Conservation (phyloP, 2,329 filamentous ascomycete genomes). For the Aspergillus glaucus region DNA sequence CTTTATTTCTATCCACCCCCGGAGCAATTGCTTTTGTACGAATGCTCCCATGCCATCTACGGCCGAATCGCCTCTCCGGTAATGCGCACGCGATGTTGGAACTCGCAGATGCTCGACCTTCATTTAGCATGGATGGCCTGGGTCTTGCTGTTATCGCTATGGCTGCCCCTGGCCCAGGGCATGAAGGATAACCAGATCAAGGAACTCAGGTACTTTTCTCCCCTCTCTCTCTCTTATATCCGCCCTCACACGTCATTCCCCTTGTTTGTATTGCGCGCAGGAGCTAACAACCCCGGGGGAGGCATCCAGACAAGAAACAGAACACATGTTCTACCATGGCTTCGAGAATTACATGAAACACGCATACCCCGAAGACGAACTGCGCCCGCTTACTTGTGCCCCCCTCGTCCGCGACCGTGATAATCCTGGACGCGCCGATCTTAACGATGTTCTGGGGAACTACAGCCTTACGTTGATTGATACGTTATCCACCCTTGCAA, state of each 20-base stretch:
- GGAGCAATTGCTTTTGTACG: background rate
- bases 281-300: background rate
- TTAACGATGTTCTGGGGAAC: conserved; percentile 95
- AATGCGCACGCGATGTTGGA: conserved; percentile 39
- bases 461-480: conserved; percentile 95
- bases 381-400: conserved; percentile 77
- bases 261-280: background rate
- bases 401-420: conserved; percentile 77
- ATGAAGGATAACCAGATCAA: conserved; percentile 32
- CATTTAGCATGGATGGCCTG: conserved; percentile 28
- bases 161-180: conserved; percentile 27
- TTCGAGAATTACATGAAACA: conserved; percentile 91
- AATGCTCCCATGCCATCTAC: conserved; percentile 18
- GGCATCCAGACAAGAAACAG: conserved; percentile 37
- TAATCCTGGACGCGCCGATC: conserved; percentile 72
- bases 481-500: conserved; percentile 87
- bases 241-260: background rate
- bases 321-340: conserved; percentile 90
- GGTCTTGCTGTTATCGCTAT: conserved; percentile 28
- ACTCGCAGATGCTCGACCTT: conserved; percentile 30
- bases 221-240: background rate
- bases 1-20: background rate
- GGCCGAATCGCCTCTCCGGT: conserved; percentile 22
- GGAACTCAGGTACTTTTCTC: conserved; percentile 26
- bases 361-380: conserved; percentile 93